Conservation (phyloP, 192 early-diverging fungal species). For the Geranomyces variabilis region DNA sequence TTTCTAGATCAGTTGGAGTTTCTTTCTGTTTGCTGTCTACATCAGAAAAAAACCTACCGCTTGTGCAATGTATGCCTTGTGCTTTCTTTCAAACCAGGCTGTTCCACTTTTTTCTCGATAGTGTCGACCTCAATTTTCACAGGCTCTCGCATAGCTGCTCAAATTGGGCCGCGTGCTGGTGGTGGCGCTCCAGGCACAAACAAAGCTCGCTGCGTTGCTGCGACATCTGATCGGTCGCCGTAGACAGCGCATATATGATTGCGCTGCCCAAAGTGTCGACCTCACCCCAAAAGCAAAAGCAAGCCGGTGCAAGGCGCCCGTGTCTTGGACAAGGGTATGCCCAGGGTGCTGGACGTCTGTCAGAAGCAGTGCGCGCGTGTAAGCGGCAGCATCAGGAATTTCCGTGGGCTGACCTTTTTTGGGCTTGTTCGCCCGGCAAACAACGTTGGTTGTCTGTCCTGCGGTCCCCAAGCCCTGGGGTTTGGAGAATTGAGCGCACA, state of each 20-base stretch:
- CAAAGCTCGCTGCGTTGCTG: not conserved
- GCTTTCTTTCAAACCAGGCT: constrained; percentile 13
- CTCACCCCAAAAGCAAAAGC: too few species aligned
- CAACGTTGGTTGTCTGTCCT: too few species aligned
- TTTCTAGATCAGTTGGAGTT: not conserved
- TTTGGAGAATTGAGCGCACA: too few species aligned
- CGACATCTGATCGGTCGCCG: not conserved
- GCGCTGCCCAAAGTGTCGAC: constrained; percentile 2
- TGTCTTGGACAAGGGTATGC: too few species aligned
- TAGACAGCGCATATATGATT: not conserved
- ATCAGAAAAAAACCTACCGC: not conserved
- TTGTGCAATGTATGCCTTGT: not conserved
- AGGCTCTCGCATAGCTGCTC: not conserved
- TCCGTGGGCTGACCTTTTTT: too few species aligned
- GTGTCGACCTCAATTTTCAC: not conserved
- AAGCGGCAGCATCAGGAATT: too few species aligned
- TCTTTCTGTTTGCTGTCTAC: not conserved
- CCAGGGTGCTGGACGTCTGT: too few species aligned
- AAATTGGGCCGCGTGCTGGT: not conserved
- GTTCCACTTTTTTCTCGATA: constrained; percentile 12
- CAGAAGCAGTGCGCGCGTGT: too few species aligned
- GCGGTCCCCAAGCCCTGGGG: too few species aligned
- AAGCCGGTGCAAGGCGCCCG: too few species aligned
- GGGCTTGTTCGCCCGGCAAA: too few species aligned
- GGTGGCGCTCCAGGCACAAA: too few species aligned